phyloP scores from a whole-genome alignment of 2,329 filamentous ascomycete species.

The Fusarium verticillioides region DNA sequence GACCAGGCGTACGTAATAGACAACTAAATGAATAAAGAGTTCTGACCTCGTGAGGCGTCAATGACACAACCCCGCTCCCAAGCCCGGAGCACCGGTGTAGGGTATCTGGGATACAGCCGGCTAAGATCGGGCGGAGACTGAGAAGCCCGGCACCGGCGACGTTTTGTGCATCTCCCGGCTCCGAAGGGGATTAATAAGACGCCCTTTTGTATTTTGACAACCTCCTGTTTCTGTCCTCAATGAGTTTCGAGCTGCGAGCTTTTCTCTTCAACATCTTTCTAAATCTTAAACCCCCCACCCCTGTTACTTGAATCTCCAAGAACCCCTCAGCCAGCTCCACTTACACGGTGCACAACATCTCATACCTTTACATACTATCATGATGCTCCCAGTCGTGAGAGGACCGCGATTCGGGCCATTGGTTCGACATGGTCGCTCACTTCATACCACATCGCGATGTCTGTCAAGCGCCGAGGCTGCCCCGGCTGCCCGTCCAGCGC shows the following conservation, averaged over 20 bases:
- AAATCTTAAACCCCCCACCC: background rate
- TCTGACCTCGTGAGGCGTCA: slow-evolving; percentile 15
- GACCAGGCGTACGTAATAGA: slow-evolving; percentile 29
- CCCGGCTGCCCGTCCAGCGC: slow-evolving; percentile 39
- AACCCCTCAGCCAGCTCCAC: slow-evolving; percentile 2
- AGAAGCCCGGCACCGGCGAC: slow-evolving; percentile 41
- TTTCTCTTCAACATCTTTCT: background rate
- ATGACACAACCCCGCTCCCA: slow-evolving; percentile 29
- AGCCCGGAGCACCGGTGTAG: slow-evolving; percentile 29
- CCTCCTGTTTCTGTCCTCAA: background rate
- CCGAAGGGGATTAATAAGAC: slow-evolving; percentile 32
- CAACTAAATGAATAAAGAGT: slow-evolving; percentile 7
- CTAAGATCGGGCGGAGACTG: slow-evolving; percentile 38
- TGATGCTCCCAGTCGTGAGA: slow-evolving; percentile 39
- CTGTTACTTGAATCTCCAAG: background rate
- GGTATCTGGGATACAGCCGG: slow-evolving; percentile 42
- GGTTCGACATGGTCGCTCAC: slow-evolving; percentile 14
- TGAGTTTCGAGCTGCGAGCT: background rate
- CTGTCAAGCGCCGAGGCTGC: slow-evolving; percentile 42
- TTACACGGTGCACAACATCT: slow-evolving; percentile 12
- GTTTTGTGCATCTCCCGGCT: slow-evolving; percentile 31
- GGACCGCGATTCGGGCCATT: slow-evolving; percentile 32
- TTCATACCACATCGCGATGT: slow-evolving; percentile 35
- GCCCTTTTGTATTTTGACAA: slow-evolving; percentile 1
- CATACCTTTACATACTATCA: background rate